Evolutionary conservation across 75 land plant genomes (phyloP), one percentile per base, ranked within the genome.

Genomic region (Adiantum capillusveneris): DNA sequence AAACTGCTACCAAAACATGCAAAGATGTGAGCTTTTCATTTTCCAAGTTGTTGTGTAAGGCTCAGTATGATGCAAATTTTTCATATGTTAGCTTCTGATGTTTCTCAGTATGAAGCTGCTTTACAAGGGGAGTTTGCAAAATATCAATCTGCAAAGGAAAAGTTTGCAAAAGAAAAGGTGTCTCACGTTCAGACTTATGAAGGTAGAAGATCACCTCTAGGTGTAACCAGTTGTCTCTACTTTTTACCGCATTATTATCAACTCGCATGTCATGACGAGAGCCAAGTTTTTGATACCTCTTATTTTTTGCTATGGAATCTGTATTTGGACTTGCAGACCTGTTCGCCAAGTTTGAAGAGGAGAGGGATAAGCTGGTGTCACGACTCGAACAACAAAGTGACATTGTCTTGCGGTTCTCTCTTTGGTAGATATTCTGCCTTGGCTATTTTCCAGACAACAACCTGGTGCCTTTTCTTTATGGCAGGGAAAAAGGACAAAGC

Each of bases 401-500:
- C 80, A 0, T 24, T 16, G 13, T n/a, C 18, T 1, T 60, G 25
- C 6, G 13, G 20, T 7, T 26, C 68, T 18, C 31, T 27, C 6
- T 0, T 25, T 9, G 41, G 1, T 1, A 6, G 13, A 19, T 27
- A 25, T 36, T n/a, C n/a, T n/a, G n/a, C n/a, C n/a, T n/a, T n/a
- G n/a, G n/a, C n/a, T n/a, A n/a, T n/a, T n/a, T n/a, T n/a, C n/a
- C n/a, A n/a, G n/a, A n/a, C n/a, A n/a, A n/a, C n/a, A n/a, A n/a
- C n/a, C n/a, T n/a, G n/a, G n/a, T n/a, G n/a, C n/a, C n/a, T 29
- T 14, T 41, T 22, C 19, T 31, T 11, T 26, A 3, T 29, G 24
- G 26, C 74, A 87, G 92, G 88, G 56, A 87, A 87, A 73, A 87
- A 69, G 61, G 92, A 87, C 50, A 84, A 76, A 76, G 45, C 56